These are phyloP conservation scores for Hypsizygus ulmarius DNA, from an alignment of 1,284 basidiomycete genomes.

Conservation along the genomic window DNA sequence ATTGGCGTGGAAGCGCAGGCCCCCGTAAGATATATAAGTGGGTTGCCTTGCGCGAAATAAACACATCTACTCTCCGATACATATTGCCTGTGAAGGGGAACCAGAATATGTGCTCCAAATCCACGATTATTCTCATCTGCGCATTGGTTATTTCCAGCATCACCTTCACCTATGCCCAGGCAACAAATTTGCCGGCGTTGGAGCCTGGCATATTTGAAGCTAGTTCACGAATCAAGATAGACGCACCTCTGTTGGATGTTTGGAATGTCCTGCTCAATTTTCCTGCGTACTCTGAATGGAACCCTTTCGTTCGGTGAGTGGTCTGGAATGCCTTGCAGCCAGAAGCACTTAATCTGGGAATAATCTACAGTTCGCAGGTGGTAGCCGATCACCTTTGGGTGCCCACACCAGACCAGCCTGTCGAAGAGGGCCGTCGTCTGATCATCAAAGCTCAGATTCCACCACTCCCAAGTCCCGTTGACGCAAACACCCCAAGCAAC, in stretches of 20 bases:
- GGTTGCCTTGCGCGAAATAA: no score
- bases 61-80: no score
- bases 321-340: background rate
- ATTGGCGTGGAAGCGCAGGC: no score
- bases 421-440: constrained; percentile 21
- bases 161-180: constrained; percentile 2
- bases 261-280: constrained; percentile 9
- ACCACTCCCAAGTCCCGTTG: constrained; percentile 27
- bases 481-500: constrained; percentile 25
- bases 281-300: constrained; percentile 5
- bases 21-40: no score
- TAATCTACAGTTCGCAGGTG: constrained; percentile 25
- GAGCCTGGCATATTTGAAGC: constrained; percentile 9
- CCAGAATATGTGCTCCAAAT: no score
- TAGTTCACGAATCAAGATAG: constrained; percentile 1
- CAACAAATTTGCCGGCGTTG: constrained; percentile 5
- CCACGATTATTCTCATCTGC: no score
- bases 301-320: constrained; percentile 11
- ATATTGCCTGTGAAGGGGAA: no score
- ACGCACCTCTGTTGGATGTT: constrained; percentile 7
- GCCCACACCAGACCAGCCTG: constrained; percentile 22
- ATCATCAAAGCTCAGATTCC: constrained; percentile 30
- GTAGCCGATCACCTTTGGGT: constrained; percentile 26
- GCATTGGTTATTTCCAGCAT: background rate
- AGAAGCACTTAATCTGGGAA: background rate